Evolutionary conservation across 139 green algal genomes (phyloP).

Genomic region (Auxenochlorella protothecoides): DNA sequence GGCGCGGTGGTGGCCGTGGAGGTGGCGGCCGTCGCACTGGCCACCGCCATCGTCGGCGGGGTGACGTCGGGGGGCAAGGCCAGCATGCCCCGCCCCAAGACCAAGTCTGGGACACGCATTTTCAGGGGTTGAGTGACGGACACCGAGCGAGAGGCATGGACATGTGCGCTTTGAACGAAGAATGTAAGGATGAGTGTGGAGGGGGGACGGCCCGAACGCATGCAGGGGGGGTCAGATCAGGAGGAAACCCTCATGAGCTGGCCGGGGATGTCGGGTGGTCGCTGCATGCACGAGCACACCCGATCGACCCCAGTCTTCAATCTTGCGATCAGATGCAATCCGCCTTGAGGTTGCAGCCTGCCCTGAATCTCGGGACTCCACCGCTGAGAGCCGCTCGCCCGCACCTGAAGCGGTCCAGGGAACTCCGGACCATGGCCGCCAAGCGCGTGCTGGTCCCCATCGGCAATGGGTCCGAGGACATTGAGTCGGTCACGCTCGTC

Average conservation of each 20-base stretch:
- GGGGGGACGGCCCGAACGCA: background rate
- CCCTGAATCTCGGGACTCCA: background rate
- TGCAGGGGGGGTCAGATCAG: too few species aligned
- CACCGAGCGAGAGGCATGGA: background rate
- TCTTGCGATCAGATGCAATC: background rate
- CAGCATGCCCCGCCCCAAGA: background rate
- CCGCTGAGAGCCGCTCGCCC: background rate
- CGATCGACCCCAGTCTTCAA: background rate
- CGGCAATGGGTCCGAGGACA: slow-evolving; percentile 78
- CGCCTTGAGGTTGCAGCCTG: background rate
- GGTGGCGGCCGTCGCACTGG: slow-evolving; percentile 13
- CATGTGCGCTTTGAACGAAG: background rate
- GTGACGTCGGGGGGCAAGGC: background rate
- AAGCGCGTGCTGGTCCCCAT: slow-evolving; percentile 75
- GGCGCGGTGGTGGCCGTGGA: slow-evolving; percentile 18
- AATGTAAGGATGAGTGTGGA: background rate
- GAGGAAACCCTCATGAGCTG: too few species aligned
- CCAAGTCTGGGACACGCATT: background rate
- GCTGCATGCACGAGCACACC: background rate
- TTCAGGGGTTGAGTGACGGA: background rate
- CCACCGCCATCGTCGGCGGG: slow-evolving; percentile 11
- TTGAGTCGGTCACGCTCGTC: slow-evolving; percentile 58
- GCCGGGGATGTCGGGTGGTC: too few species aligned
- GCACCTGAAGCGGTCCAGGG: background rate
- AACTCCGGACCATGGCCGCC: background rate